Evolutionary conservation across 345 rosid species (phyloP).

Genomic region (Camelina neglecta): DNA sequence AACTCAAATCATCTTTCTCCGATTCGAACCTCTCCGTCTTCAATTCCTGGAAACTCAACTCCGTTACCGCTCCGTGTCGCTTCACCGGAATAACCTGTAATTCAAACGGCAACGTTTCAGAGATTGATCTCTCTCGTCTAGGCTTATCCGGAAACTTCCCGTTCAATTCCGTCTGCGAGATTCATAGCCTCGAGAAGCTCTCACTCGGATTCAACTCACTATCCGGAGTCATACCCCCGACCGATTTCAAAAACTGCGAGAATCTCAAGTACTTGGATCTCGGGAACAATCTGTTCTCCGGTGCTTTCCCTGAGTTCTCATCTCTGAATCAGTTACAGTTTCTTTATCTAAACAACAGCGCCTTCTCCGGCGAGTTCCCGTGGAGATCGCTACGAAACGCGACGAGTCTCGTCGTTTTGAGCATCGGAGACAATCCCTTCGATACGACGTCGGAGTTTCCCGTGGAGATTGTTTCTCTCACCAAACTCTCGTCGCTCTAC

Average conservation of each 20-base stretch:
- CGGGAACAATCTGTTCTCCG: slow-evolving; percentile 70
- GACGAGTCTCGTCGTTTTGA: slow-evolving; percentile 55
- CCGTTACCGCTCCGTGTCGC: slow-evolving; percentile 42
- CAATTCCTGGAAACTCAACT: slow-evolving; percentile 53
- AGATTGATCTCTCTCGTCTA: slow-evolving; percentile 67
- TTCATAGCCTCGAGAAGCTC: slow-evolving; percentile 61
- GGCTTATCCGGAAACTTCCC: slow-evolving; percentile 56
- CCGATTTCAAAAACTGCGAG: slow-evolving; percentile 56
- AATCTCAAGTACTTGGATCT: slow-evolving; percentile 69
- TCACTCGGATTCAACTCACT: slow-evolving; percentile 70
- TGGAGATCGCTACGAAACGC: slow-evolving; percentile 68
- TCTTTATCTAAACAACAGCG: slow-evolving; percentile 63
- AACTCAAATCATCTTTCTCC: slow-evolving; percentile 51
- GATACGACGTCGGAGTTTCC: slow-evolving; percentile 57
- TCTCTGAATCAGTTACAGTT: slow-evolving; percentile 54
- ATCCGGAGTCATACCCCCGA: slow-evolving; percentile 45
- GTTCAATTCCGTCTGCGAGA: slow-evolving; percentile 61
- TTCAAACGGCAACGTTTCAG: slow-evolving; percentile 51
- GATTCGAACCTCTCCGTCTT: slow-evolving; percentile 47
- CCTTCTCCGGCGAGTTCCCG: slow-evolving; percentile 70
- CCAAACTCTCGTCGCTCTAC: slow-evolving; percentile 63
- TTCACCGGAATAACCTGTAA: slow-evolving; percentile 75
- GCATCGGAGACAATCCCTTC: slow-evolving; percentile 73
- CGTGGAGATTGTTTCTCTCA: slow-evolving; percentile 48
- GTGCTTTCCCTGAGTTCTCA: slow-evolving; percentile 66